Percentiles rank a stretch among this genome's conserved stretches.
These are phyloP conservation scores for Agaricus blazei DNA, from an alignment of 768 basidiomycete species.

Conservation along the genomic window DNA sequence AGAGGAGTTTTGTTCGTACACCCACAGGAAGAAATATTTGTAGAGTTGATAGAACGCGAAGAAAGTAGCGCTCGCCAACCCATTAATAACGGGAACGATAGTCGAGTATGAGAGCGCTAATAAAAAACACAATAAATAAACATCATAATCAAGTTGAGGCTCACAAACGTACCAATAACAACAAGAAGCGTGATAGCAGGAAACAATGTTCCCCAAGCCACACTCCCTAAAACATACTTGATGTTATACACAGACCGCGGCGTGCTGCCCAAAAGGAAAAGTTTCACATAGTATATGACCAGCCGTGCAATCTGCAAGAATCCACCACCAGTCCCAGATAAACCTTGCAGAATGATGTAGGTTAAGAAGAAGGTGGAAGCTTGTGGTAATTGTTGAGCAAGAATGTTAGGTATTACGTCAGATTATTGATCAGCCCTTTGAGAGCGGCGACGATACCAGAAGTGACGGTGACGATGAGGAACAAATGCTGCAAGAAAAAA, in stretches of 20 bases:
- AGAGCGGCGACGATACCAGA: slow-evolving; percentile 81
- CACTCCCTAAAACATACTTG: slow-evolving; percentile 65
- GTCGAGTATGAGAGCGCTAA: slow-evolving; percentile 75
- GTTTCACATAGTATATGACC: slow-evolving; percentile 84
- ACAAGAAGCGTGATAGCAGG: slow-evolving; percentile 69
- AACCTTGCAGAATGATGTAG: slow-evolving; percentile 76
- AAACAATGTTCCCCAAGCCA: slow-evolving; percentile 77
- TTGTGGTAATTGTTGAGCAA: slow-evolving; percentile 76
- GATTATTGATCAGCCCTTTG: slow-evolving; percentile 56
- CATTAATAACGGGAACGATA: slow-evolving; percentile 92
- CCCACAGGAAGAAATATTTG: slow-evolving; percentile 85
- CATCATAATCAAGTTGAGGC: slow-evolving; percentile 37
- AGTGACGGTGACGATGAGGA: slow-evolving; percentile 82
- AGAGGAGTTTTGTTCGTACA: slow-evolving; percentile 60
- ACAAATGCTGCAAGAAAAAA: slow-evolving; percentile 64
- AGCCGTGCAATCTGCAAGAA: slow-evolving; percentile 77
- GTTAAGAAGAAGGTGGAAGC: slow-evolving; percentile 92
- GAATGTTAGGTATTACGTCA: slow-evolving; percentile 58
- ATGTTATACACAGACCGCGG: slow-evolving; percentile 81
- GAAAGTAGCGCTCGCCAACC: slow-evolving; percentile 79
- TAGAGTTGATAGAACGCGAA: slow-evolving; percentile 78
- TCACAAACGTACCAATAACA: slow-evolving; percentile 44
- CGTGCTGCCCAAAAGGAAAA: slow-evolving; percentile 83
- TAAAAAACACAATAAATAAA: neutral
- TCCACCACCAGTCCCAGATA: slow-evolving; percentile 73